Base-by-base conservation (phyloP, 2,329 filamentous ascomycete species). In the Fusarium virguliforme region DNA sequence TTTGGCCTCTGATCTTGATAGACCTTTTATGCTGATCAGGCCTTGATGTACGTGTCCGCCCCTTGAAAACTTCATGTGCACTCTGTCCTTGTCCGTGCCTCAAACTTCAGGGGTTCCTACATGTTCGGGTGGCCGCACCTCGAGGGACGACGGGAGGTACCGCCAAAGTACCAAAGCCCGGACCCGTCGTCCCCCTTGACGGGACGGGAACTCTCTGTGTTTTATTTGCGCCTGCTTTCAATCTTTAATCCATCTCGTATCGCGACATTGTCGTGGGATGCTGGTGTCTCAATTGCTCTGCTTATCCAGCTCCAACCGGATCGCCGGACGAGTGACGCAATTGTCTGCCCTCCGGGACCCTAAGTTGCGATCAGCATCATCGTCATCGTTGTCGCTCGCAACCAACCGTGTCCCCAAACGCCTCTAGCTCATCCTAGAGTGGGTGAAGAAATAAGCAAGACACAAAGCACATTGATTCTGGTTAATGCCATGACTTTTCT, bases 101-200 rank as follows among this genome's bases (percentile, higher is more conserved):
- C 68, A 63, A 54, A 60, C 50, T 55, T 65, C 69, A 71, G 57
- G 65, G 68, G 68, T 69, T 69, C 37, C n/a, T 66, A 66, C 68
- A 58, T 68, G 43, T 38, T 57, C 65, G 69, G 69, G 55, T 62
- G 38, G 51, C 53, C 58, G 32, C 34, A 58, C 54, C 48, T 68
- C 65, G 34, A 60, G 30, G 18, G 34, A 53, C 48, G 18, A 26
- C 53, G 55, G 64, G 61, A 63, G 40, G 69, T 71, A 71, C 46
- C 65, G 7, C 46, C 15, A 13, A 72, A 70, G 68, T 72, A 70
- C 32, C 38, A 35, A 34, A 62, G 65, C 48, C 41, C 30, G 43
- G 57, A 60, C 57, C 46, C 46, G 53, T 35, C 18, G 18, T 58
- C 12, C 56, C 51, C 64, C 41, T 69, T 34, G 53, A 51, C 38